Evolutionary conservation across 169 alveolate species (phyloP).

Genomic region (Eimeria zaria): DNA sequence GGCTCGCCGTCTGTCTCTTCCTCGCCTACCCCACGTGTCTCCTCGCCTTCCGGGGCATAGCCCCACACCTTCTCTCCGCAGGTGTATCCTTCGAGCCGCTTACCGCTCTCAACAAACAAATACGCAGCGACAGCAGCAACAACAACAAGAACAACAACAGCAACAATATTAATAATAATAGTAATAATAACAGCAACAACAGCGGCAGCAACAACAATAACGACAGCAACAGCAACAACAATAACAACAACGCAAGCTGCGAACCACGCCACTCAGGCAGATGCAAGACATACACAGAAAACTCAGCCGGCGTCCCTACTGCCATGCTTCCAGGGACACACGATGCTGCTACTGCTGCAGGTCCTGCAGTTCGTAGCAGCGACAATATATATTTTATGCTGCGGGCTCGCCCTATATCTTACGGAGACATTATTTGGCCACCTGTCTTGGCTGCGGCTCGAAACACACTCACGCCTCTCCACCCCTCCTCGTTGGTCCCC

Average conservation of each 20-base stretch:
- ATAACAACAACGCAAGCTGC: neutral
- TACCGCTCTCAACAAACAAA: slow-evolving; percentile 12
- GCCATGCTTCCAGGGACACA: neutral
- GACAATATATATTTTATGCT: slow-evolving; percentile 23
- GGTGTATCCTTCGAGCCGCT: slow-evolving; percentile 62
- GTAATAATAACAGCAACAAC: too few relatives aligned
- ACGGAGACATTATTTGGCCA: slow-evolving; percentile 56
- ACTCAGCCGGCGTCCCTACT: neutral
- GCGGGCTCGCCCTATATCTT: slow-evolving; percentile 50
- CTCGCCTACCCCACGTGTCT: slow-evolving; percentile 57
- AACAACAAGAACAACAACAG: neutral
- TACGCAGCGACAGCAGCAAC: neutral
- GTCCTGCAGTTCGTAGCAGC: slow-evolving; percentile 25
- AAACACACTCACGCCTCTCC: slow-evolving; percentile 1
- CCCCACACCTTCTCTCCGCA: slow-evolving; percentile 66
- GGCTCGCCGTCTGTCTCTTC: slow-evolving; percentile 64
- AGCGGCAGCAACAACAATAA: neutral
- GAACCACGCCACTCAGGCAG: neutral
- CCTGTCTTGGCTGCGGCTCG: slow-evolving; percentile 34
- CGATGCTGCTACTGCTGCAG: slow-evolving; percentile 9
- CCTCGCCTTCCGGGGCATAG: slow-evolving; percentile 32
- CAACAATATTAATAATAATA: too few relatives aligned
- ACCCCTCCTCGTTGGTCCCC: slow-evolving; percentile 28
- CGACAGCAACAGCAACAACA: neutral
- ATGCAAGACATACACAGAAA: neutral